These are phyloP conservation scores for Aphanomyces euteiches DNA, from an alignment of 352 stramenopile species.

Conservation along the genomic window DNA sequence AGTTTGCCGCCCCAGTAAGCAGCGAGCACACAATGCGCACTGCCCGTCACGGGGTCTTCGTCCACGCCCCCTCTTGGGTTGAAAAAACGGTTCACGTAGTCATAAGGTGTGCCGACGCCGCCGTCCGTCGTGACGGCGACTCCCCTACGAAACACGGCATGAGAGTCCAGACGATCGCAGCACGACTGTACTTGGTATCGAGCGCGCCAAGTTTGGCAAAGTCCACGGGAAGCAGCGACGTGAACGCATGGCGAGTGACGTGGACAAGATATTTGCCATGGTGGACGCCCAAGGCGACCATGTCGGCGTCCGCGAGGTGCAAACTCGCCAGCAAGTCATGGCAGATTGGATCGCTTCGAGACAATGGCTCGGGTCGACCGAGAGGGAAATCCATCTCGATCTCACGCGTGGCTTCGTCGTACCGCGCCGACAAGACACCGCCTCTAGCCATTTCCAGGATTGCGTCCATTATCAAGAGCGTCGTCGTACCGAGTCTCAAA, in stretches of 20 bases:
- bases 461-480: too few species aligned
- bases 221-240: conserved; percentile 27
- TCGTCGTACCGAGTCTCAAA: conserved; percentile 69
- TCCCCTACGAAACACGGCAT: conserved; percentile 26
- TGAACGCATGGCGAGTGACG: conserved; percentile 32
- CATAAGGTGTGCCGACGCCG: conserved; percentile 33
- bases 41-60: conserved; percentile 93
- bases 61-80: conserved; percentile 79
- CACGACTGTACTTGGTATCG: conserved; percentile 32
- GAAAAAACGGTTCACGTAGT: conserved; percentile 85
- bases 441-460: conserved; percentile 23
- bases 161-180: neutral
- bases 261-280: conserved; percentile 36
- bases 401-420: neutral
- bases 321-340: too few species aligned
- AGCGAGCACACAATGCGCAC: conserved; percentile 82
- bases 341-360: too few species aligned
- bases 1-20: conserved; percentile 66
- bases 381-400: too few species aligned
- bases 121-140: conserved; percentile 40
- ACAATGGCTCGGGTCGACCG: too few species aligned
- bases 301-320: conserved; percentile 28
- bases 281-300: conserved; percentile 31
- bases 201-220: conserved; percentile 35
- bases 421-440: conserved; percentile 44